These are phyloP conservation scores for Penicillium sp. DNA, from an alignment of 2,329 filamentous ascomycete species.

Conservation along the genomic window DNA sequence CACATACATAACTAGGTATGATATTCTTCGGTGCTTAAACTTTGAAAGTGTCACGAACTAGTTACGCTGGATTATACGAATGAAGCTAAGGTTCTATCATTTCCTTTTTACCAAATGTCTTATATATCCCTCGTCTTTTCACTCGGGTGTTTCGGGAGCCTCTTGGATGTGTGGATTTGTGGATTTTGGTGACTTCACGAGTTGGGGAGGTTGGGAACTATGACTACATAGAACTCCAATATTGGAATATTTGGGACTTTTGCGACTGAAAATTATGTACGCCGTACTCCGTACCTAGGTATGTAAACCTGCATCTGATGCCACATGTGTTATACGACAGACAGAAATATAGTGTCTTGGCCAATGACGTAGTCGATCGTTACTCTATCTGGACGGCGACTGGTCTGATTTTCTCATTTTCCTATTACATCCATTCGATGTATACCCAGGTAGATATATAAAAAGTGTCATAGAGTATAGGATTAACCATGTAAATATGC, in stretches of 20 bases:
- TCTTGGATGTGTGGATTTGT: not conserved
- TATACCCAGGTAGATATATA: too few species aligned
- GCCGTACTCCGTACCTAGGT: not conserved
- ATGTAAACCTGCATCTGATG: not conserved
- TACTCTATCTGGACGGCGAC: slow-evolving; percentile 9
- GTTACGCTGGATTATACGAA: not conserved
- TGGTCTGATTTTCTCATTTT: not conserved
- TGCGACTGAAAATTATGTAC: not conserved
- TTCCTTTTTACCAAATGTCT: not conserved
- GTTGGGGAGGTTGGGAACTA: not conserved
- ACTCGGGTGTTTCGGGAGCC: slow-evolving; percentile 16
- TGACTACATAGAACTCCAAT: not conserved
- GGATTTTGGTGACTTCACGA: slow-evolving; percentile 1
- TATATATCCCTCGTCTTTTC: not conserved
- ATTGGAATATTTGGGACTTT: not conserved
- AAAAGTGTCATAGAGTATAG: not conserved
- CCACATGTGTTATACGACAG: not conserved
- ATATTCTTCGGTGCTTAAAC: not conserved
- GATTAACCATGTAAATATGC: too few species aligned
- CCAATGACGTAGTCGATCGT: slow-evolving; percentile 19
- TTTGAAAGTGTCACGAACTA: not conserved
- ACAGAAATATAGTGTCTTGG: not conserved
- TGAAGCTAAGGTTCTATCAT: not conserved
- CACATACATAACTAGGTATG: too few species aligned
- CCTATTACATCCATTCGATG: not conserved